These are phyloP conservation scores for Carex kokanica DNA, from an alignment of 176 grass and related monocot genomes.

Conservation along the genomic window DNA sequence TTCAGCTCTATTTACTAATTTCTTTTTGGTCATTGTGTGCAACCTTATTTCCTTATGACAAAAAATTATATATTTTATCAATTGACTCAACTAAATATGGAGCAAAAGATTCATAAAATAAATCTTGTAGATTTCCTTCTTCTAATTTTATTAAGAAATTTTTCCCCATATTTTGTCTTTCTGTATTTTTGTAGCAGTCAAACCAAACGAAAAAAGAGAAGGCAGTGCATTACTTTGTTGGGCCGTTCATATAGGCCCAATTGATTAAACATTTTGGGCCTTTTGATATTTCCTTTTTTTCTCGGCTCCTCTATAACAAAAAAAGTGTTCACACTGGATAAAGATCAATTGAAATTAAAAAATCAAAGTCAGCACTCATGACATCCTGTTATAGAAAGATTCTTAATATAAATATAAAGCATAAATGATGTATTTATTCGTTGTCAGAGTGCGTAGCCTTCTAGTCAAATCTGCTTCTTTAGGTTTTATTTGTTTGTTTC, in stretches of 20 bases:
- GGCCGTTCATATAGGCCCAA: neutral
- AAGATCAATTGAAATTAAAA: neutral
- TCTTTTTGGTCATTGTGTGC: neutral
- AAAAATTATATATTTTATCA: neutral
- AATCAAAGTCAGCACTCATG: neutral
- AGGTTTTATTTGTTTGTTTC: neutral
- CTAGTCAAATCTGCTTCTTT: neutral
- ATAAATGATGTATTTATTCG: neutral
- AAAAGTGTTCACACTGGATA: neutral
- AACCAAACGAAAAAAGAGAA: neutral
- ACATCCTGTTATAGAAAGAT: neutral
- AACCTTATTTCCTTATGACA: neutral
- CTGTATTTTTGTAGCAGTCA: neutral
- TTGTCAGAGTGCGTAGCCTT: neutral
- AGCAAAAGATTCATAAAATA: neutral
- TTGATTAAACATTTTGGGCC: neutral
- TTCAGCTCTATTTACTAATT: neutral
- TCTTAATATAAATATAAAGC: neutral
- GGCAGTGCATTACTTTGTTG: neutral
- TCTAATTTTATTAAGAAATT: neutral
- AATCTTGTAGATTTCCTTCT: neutral
- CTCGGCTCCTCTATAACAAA: neutral
- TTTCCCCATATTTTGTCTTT: neutral
- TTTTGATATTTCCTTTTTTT: neutral
- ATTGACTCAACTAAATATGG: neutral